Conservation (phyloP, 2,329 filamentous ascomycete genomes). For the Pseudogymnoascus sp. region DNA sequence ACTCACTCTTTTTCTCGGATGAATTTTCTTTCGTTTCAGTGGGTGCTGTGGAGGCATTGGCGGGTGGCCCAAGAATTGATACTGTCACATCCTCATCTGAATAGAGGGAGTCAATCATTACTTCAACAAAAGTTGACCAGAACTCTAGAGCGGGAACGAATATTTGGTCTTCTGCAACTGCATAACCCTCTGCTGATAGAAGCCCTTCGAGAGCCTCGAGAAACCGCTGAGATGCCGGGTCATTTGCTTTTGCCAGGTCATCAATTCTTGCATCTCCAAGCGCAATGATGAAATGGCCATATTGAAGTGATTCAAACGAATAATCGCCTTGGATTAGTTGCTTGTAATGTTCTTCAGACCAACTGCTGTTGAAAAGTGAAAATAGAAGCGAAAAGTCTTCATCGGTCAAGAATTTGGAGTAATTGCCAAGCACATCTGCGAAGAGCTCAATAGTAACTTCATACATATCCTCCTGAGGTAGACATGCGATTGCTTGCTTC, state of each 20-base stretch:
- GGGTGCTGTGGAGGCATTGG: conserved; percentile 8
- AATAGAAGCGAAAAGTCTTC: conserved; percentile 51
- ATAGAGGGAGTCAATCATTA: conserved; percentile 50
- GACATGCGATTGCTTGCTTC: conserved; percentile 49
- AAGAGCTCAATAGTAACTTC: conserved; percentile 55
- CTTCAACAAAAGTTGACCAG: conserved; percentile 70
- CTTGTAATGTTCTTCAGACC: conserved; percentile 49
- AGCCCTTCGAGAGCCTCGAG: conserved; percentile 56
- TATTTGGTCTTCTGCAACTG: conserved; percentile 64
- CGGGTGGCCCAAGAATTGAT: neutral
- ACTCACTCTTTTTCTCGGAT: conserved; percentile 33
- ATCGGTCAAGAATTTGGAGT: conserved; percentile 52
- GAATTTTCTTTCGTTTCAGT: neutral
- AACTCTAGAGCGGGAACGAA: conserved; percentile 71
- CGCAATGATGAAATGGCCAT: conserved; percentile 58
- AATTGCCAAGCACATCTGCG: conserved; percentile 56
- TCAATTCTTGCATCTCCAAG: conserved; percentile 60
- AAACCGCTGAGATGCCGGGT: conserved; percentile 41
- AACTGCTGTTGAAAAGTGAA: conserved; percentile 51
- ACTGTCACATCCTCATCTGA: conserved; percentile 34
- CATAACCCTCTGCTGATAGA: conserved; percentile 55
- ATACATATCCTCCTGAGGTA: conserved; percentile 51
- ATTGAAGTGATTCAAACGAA: conserved; percentile 56
- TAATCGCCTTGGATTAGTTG: conserved; percentile 51
- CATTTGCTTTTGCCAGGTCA: conserved; percentile 46